These are phyloP conservation scores for Fistulifera solaris DNA, from an alignment of 108 stramenopile species.

Conservation along the genomic window DNA sequence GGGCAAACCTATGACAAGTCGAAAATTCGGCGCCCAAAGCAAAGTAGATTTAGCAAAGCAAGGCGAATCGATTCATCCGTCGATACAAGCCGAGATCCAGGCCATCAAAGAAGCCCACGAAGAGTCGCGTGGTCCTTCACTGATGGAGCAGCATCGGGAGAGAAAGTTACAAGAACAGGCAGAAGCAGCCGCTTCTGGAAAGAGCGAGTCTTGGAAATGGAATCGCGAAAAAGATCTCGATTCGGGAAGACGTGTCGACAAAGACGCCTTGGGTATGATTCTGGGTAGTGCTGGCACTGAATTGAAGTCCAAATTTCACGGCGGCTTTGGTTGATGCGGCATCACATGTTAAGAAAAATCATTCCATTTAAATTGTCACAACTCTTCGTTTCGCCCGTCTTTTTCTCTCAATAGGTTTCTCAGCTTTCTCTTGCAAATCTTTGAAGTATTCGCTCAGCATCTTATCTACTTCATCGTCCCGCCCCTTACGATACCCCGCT, in stretches of 20 bases:
- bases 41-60: conserved; percentile 27
- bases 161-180: conserved; percentile 36
- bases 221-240: conserved; percentile 9
- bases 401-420: background rate
- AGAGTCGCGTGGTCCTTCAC: conserved; percentile 57
- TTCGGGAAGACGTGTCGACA: conserved; percentile 77
- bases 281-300: conserved; percentile 64
- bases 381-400: conserved; percentile 5
- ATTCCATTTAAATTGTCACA: background rate
- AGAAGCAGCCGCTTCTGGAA: conserved; percentile 12
- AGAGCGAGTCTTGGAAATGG: conserved; percentile 12
- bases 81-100: conserved; percentile 67
- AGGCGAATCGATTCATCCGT: conserved; percentile 16
- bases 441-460: conserved; percentile 79
- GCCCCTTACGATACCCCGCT: conserved; percentile 73
- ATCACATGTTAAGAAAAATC: background rate
- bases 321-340: conserved; percentile 23
- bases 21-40: conserved; percentile 44
- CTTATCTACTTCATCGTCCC: conserved; percentile 76
- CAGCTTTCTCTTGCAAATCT: conserved; percentile 24
- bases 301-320: conserved; percentile 70
- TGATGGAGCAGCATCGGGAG: conserved; percentile 62
- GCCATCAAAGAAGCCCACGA: conserved; percentile 61
- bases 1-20: conserved; percentile 31
- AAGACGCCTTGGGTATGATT: conserved; percentile 63